Evolutionary conservation across 2,329 filamentous ascomycete genomes (phyloP), one percentile per base, ranked within the genome.

Genomic region (Ustulina deusta): DNA sequence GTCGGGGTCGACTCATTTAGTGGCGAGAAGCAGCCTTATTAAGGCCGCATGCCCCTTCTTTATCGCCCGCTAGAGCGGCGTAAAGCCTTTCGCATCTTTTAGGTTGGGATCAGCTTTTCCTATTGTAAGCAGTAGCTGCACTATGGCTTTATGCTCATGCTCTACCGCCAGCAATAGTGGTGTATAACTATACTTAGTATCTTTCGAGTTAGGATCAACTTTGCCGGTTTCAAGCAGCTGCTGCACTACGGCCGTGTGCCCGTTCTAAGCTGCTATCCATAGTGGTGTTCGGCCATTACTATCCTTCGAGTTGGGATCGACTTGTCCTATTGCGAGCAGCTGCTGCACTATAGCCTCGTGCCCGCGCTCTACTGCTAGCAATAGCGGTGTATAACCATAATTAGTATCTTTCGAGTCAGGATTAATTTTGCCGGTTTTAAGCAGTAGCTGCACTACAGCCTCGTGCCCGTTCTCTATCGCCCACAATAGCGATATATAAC

Each of bases 101-200:
- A 9, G 25, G 27, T 48, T 5, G 3, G 51, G 9, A 34, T 63
- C 20, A 22, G 20, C 49, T 20, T n/a, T 17, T 22, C 3, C 3
- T 2, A 6, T 29, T 15, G 22, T 40, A 42, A 57, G 54, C 20
- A 57, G 25, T 11, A 60, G 32, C 13, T 36, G 27, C 15, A 60
- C 60, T 22, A 63, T 25, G 10, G 60, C 51, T n/a, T 48, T 17
- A 13, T 63, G 49, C 10, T 40, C 51, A 7, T 52, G 42, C 1
- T 42, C 6, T 44, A 20, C 34, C n/a, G 59, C 46, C n/a, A n/a
- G n/a, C n/a, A n/a, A n/a, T n/a, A n/a, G n/a, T n/a, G n/a, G n/a
- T n/a, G n/a, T n/a, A n/a, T n/a, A n/a, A n/a, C n/a, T n/a, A n/a
- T n/a, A n/a, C n/a, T n/a, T n/a, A n/a, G n/a, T n/a, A n/a, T n/a